Evolutionary conservation across 345 rosid species (phyloP).

Genomic region (Chamaenerion angustifolium): DNA sequence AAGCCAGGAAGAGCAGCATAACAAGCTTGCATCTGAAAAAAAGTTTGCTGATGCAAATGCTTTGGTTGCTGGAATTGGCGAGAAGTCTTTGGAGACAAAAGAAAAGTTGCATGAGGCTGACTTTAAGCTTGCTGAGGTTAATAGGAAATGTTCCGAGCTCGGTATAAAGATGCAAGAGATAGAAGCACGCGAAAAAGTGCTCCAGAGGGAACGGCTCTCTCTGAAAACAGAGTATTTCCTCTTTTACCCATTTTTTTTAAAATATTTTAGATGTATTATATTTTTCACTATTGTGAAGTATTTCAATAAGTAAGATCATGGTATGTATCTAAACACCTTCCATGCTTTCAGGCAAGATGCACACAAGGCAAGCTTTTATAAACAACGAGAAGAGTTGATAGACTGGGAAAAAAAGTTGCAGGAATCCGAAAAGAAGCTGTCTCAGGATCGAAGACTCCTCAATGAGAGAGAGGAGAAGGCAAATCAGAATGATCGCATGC

Average conservation of each 20-base stretch:
- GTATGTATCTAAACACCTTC: no score
- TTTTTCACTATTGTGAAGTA: no score
- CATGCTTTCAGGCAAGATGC: slow-evolving; percentile 52
- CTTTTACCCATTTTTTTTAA: background rate
- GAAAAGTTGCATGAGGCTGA: slow-evolving; percentile 38
- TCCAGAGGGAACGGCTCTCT: slow-evolving; percentile 53
- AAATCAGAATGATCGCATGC: slow-evolving; percentile 30
- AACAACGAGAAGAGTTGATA: slow-evolving; percentile 55
- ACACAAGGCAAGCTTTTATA: slow-evolving; percentile 45
- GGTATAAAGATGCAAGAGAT: slow-evolving; percentile 58
- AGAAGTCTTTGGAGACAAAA: slow-evolving; percentile 45
- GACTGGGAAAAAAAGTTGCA: slow-evolving; percentile 64
- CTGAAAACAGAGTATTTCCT: slow-evolving; percentile 48
- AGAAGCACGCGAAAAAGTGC: slow-evolving; percentile 49
- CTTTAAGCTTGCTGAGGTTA: slow-evolving; percentile 51
- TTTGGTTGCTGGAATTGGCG: slow-evolving; percentile 44
- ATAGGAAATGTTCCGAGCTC: slow-evolving; percentile 43
- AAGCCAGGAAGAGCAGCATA: slow-evolving; percentile 33
- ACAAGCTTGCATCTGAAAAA: slow-evolving; percentile 45
- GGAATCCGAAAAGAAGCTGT: slow-evolving; percentile 31
- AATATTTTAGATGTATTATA: no score
- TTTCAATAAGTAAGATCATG: no score
- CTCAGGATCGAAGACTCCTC: slow-evolving; percentile 36
- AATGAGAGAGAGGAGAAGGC: slow-evolving; percentile 42
- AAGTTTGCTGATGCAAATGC: slow-evolving; percentile 50